Conservation (phyloP, 371 early-diverging fungal genomes). For the Rhizopus delemar region DNA sequence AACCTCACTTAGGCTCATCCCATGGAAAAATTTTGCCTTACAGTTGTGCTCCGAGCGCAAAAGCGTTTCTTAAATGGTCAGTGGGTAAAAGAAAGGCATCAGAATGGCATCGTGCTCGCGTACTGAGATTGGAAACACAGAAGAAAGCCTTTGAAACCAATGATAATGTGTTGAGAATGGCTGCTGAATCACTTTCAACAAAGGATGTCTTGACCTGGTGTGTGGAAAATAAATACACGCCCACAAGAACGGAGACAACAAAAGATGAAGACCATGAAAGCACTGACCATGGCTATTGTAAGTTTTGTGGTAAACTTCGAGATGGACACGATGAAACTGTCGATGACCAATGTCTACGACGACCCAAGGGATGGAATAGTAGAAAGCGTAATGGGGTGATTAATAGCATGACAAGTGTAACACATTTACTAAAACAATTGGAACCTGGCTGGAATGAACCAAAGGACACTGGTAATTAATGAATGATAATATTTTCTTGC, state of each 20-base stretch:
- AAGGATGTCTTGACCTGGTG: constrained; percentile 50
- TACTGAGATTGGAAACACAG: constrained; percentile 40
- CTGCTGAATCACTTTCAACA: constrained; percentile 35
- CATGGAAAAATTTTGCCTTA: constrained; percentile 33
- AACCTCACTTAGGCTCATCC: constrained; percentile 10
- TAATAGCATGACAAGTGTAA: constrained; percentile 32
- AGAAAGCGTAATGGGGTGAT: constrained; percentile 32
- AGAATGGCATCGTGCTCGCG: constrained; percentile 51
- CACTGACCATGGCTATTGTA: constrained; percentile 31
- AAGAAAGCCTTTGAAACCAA: constrained; percentile 30
- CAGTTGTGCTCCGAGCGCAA: constrained; percentile 33
- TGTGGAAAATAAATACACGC: constrained; percentile 34
- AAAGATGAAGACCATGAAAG: constrained; percentile 13
- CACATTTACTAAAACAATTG: constrained; percentile 23
- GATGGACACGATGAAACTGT: constrained; percentile 24
- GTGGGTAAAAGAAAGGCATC: constrained; percentile 43
- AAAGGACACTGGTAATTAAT: constrained; percentile 28
- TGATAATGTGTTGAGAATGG: constrained; percentile 37
- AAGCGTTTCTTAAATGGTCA: constrained; percentile 35
- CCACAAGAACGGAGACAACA: constrained; percentile 22
- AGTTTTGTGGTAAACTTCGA: constrained; percentile 43
- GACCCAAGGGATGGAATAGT: constrained; percentile 39
- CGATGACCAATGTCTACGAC: constrained; percentile 33
- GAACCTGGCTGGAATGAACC: constrained; percentile 43
- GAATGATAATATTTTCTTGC: neutral